Evolutionary conservation across 169 alveolate genomes (phyloP).

Genomic region (Cryptosporidium baileyi): DNA sequence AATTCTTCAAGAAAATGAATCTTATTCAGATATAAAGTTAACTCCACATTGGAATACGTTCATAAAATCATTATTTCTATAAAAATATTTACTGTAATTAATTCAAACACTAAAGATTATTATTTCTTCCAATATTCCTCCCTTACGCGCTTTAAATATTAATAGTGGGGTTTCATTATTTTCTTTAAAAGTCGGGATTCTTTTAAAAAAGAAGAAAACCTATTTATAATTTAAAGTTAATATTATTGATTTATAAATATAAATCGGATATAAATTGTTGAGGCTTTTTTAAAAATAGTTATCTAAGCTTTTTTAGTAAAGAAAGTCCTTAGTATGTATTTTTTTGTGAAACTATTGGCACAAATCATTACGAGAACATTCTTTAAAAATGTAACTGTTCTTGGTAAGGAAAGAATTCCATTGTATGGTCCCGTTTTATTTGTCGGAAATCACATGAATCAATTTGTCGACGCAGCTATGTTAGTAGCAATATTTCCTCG

Average conservation of each 20-base stretch:
- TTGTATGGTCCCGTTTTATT: slow-evolving; percentile 79
- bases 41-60: slow-evolving; percentile 65
- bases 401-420: slow-evolving; percentile 88
- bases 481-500: slow-evolving; percentile 87
- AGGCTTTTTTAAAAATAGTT: too few species aligned
- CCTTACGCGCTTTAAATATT: slow-evolving; percentile 30
- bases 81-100: neutral
- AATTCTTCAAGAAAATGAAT: slow-evolving; percentile 19
- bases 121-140: neutral
- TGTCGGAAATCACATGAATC: slow-evolving; percentile 91
- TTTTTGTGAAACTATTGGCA: slow-evolving; percentile 56
- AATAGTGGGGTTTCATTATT: slow-evolving; percentile 25
- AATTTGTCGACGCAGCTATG: slow-evolving; percentile 85
- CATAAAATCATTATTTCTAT: slow-evolving; percentile 49
- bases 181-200: neutral
- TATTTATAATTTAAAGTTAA: neutral
- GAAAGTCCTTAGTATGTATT: slow-evolving; percentile 50
- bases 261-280: too few species aligned
- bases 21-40: slow-evolving; percentile 32
- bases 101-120: neutral
- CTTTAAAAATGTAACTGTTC: slow-evolving; percentile 83
- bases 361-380: slow-evolving; percentile 71
- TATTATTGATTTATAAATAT: too few species aligned
- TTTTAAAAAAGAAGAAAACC: neutral
- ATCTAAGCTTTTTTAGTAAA: too few species aligned